Percentiles rank a stretch among this genome's conserved stretches.
Evolutionary conservation across 1,139 yeast species (phyloP).

Genomic region (Suhomyces panamericanus): DNA sequence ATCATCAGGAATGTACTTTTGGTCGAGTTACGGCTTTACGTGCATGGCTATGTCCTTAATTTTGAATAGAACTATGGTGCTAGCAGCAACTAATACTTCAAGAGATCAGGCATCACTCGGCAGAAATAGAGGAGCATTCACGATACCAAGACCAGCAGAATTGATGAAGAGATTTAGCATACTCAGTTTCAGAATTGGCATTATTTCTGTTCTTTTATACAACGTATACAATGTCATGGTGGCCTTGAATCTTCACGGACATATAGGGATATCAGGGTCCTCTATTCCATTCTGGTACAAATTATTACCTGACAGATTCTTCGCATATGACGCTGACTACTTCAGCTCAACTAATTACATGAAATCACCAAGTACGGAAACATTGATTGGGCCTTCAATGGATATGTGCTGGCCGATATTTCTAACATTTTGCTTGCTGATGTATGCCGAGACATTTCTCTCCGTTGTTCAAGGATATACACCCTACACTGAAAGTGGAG

Average conservation of each 20-base stretch:
- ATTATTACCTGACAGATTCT: conserved; percentile 22
- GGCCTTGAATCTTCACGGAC: conserved; percentile 33
- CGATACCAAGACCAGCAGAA: conserved; percentile 20
- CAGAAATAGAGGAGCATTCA: conserved; percentile 11
- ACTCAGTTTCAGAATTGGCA: conserved; percentile 36
- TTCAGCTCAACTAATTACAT: conserved; percentile 32
- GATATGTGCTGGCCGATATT: conserved; percentile 66
- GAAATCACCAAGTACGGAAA: conserved; percentile 27
- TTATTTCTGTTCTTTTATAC: conserved; percentile 30
- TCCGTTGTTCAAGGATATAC: conserved; percentile 58
- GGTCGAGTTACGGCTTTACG: conserved; percentile 38
- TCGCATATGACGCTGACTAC: conserved; percentile 35
- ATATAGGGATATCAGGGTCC: conserved; percentile 16
- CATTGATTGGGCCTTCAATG: conserved; percentile 52
- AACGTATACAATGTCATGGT: conserved; percentile 39
- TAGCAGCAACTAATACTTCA: conserved; percentile 59
- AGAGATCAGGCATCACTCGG: conserved; percentile 19
- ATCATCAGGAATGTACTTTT: conserved; percentile 31
- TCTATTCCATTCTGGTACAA: conserved; percentile 8
- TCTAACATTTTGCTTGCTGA: conserved; percentile 59
- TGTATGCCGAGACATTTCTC: conserved; percentile 69
- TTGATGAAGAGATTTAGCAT: conserved; percentile 23
- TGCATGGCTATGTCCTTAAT: conserved; percentile 65
- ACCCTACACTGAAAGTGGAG: conserved; percentile 66
- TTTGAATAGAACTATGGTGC: conserved; percentile 62